Conservation (phyloP, 2,329 filamentous ascomycete genomes). For the Aspergillus alliaceus region DNA sequence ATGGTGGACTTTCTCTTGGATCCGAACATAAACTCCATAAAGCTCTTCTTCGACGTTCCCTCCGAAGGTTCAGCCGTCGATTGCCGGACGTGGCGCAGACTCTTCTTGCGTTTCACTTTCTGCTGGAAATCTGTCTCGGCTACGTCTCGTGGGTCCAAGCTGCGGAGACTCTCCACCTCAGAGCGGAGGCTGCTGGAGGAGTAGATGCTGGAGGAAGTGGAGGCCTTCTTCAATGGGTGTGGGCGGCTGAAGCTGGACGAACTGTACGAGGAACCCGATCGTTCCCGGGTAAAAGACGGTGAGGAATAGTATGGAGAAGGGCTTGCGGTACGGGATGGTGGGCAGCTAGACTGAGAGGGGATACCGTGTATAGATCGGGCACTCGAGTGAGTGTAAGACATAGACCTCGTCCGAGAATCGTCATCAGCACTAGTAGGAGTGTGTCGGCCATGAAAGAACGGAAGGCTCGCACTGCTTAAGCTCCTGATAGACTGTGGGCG, state of each 20-base stretch:
- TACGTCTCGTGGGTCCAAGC: constrained; percentile 9
- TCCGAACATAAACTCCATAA: constrained; percentile 24
- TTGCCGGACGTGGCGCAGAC: constrained; percentile 15
- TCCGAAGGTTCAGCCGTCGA: constrained; percentile 9
- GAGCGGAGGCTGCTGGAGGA: constrained; percentile 32
- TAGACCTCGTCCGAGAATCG: constrained; percentile 15
- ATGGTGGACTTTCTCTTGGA: constrained; percentile 20
- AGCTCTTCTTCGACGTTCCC: constrained; percentile 17
- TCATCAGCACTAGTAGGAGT: constrained; percentile 9
- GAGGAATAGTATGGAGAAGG: constrained; percentile 22
- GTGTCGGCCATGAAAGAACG: constrained; percentile 16
- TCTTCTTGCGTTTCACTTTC: constrained; percentile 17
- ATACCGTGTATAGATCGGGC: constrained; percentile 16
- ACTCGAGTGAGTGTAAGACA: constrained; percentile 20
- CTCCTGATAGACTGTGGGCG: constrained; percentile 29
- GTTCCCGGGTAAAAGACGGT: constrained; percentile 19
- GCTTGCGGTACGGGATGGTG: constrained; percentile 19
- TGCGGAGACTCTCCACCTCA: constrained; percentile 22
- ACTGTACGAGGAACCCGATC: constrained; percentile 25
- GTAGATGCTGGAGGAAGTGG: constrained; percentile 23
- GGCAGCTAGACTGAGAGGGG: constrained; percentile 11
- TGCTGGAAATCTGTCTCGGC: constrained; percentile 11
- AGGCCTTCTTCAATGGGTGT: constrained; percentile 28
- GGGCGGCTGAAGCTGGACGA: constrained; percentile 24
- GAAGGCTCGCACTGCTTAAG: constrained; percentile 22